These are phyloP conservation scores for Penicillium sp. DNA, from an alignment of 2,329 filamentous ascomycete genomes.

Conservation along the genomic window DNA sequence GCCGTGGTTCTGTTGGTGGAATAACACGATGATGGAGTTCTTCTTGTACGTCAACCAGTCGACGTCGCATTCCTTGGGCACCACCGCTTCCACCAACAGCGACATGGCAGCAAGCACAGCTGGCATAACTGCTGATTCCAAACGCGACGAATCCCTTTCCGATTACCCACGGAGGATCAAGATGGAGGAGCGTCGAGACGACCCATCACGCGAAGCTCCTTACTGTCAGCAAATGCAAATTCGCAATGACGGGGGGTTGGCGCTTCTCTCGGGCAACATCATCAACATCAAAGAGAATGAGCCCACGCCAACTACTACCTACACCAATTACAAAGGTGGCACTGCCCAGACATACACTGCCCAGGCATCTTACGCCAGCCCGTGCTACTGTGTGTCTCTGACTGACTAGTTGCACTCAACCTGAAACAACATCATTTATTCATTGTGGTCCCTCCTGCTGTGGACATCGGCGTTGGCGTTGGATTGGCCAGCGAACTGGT, in stretches of 20 bases:
- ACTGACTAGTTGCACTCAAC: conserved; percentile 29
- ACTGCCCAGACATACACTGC: conserved; percentile 37
- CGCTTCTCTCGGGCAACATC: conserved; percentile 26
- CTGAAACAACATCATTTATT: conserved; percentile 20
- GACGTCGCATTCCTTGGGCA: conserved; percentile 30
- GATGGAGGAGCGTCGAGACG: conserved; percentile 61
- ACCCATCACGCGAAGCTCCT: conserved; percentile 44
- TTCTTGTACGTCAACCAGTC: conserved; percentile 63
- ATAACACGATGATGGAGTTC: conserved; percentile 63
- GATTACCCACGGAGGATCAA: conserved; percentile 60
- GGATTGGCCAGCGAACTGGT: conserved; percentile 15
- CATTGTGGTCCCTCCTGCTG: conserved; percentile 16
- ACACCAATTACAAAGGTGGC: conserved; percentile 23
- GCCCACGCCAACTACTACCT: conserved; percentile 37
- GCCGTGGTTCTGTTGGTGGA: conserved; percentile 71
- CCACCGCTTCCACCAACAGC: conserved; percentile 19
- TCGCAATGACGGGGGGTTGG: conserved; percentile 49
- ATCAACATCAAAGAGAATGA: conserved; percentile 37
- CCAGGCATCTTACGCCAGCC: conserved; percentile 33
- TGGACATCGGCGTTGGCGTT: conserved; percentile 27
- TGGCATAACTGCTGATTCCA: conserved; percentile 11
- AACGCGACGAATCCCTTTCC: conserved; percentile 17
- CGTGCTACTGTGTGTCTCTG: conserved; percentile 38
- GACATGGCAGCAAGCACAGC: conserved; percentile 23
- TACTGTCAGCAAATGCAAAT: conserved; percentile 67